Base-by-base conservation (phyloP, 305 asterid genomes). In the Solanum aculeatissimum region DNA sequence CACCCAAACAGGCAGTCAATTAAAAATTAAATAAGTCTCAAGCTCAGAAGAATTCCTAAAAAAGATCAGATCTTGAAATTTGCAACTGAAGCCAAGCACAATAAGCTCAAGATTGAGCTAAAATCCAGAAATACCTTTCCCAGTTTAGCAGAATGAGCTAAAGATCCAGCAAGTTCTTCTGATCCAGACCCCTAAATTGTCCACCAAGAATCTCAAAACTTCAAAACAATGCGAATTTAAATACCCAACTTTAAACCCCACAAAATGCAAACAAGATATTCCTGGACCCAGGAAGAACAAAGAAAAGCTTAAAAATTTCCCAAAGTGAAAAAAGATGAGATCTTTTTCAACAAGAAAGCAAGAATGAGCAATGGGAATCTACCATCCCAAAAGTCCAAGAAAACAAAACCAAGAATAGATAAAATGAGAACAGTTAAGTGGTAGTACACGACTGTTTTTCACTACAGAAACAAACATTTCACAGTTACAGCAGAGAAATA, bases 11-110 rank as follows among this genome's bases (percentile, higher is more conserved):
- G 2, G 12, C 65, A 78, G 65, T 75, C 45, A 49, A 77, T 77
- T 51, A 51, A 51, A 51, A 65, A 15, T 5, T 7, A 38, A 84
- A 54, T 21, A 27, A 23, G n/a, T 57, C 35, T 55, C 32, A 60
- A 75, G 19, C 35, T 18, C 82, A 71, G 38, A 85, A 21, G 7
- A 54, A 42, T 49, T 51, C 49, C 32, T 55, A 42, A 13, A 54
- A 35, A 43, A 13, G n/a, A 55, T 72, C 87, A 85, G 94, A 92
- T 91, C 93, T 92, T 90, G 77, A 84, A 89, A 85, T 83, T 83
- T 85, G 70, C 83, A 62, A n/a, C 38, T 62, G 35, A 72, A 32
- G 16, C 42, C 7, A 4, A 51, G 35, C 27, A 14, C 32, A 40
- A 21, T 53, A 38, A 51, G 82, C 79, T 75, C 29, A 65, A 72